Evolutionary conservation across 1,284 basidiomycete genomes (phyloP).

Genomic region (Malassezia vespertilionis): DNA sequence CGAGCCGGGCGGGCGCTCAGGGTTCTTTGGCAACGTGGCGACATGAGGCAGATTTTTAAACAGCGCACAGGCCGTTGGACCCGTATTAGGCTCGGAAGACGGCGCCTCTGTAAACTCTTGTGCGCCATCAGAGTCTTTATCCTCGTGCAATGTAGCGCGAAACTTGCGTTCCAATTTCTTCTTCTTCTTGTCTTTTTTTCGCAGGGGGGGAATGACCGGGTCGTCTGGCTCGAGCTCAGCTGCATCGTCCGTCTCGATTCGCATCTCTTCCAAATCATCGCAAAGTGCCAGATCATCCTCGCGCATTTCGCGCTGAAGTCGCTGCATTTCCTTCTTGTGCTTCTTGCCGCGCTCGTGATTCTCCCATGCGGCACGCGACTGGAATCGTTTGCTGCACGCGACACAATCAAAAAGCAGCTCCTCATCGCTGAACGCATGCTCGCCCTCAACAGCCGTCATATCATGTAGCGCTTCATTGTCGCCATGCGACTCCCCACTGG

Average conservation of each 20-base stretch:
- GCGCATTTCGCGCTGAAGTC: constrained; percentile 62
- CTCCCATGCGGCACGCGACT: constrained; percentile 84
- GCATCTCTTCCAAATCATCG: constrained; percentile 10
- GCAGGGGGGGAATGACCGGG: neutral
- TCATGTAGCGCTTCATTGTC: constrained; percentile 4
- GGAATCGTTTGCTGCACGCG: constrained; percentile 82
- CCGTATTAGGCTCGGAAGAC: neutral
- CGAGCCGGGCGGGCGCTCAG: constrained; percentile 26
- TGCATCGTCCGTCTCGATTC: constrained; percentile 18
- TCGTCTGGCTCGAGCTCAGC: constrained; percentile 15
- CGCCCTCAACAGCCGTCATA: neutral
- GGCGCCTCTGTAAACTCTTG: neutral
- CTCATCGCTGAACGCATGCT: constrained; percentile 13
- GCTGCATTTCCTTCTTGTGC: constrained; percentile 58
- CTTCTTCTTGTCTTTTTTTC: constrained; percentile 31
- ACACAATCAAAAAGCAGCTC: constrained; percentile 68
- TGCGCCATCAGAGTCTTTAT: neutral
- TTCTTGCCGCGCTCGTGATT: constrained; percentile 95
- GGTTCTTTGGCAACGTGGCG: constrained; percentile 1
- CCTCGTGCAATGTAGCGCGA: neutral
- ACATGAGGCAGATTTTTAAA: constrained; percentile 14
- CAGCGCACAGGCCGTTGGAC: neutral
- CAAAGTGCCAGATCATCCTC: constrained; percentile 7
- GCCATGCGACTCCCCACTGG: constrained; percentile 20
- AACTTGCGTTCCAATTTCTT: constrained; percentile 30